Evolutionary conservation across 106 monocot species (phyloP), one percentile per base, ranked within the genome.

Genomic region (Chionographis japonica): DNA sequence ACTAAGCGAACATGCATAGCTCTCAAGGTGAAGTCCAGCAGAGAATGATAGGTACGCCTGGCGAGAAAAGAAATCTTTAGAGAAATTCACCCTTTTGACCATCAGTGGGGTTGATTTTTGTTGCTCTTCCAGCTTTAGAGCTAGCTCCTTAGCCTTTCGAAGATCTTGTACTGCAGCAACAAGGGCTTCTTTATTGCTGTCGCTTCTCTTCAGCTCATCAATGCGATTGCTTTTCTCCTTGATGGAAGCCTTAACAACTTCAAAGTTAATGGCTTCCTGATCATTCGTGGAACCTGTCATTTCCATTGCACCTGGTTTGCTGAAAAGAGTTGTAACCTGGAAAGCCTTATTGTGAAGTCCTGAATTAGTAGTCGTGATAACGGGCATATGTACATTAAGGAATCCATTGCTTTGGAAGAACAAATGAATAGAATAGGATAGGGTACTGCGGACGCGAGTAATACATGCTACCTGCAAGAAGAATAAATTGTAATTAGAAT

Each of bases 381-480:
- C 59, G 41, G 91, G 94, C 85, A 80, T 91, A 18, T 90, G 82
- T 12, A 88, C 91, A 52, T 85, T 46, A 54, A 86, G 37, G 78
- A 95, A 91, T 12, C 86, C 86, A 41, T 83, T 91, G 40, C 66
- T 72, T 18, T 86, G 88, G 68, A 88, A 95, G 67, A 91, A 95
- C 13, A 17, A 63, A 49, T 88, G 83, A 35, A 74, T 71, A 2
- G 79, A 64, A 68, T 84, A 54, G 37, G 68, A 63, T 19, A 95
- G 60, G 11, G 67, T 43, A 66, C 56, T 88, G 53, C 88, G 70
- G 37, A 95, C 77, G 43, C 91, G 88, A 43, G 77, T 68, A 37
- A 80, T 62, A 2, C 84, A 88, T 38, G 84, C 86, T 11, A 91
- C 66, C 94, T 95, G 74, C 65, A 76, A 20, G 37, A 68, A 46